Evolutionary conservation across 345 rosid species (phyloP).

Genomic region (Hevea brasiliensis): DNA sequence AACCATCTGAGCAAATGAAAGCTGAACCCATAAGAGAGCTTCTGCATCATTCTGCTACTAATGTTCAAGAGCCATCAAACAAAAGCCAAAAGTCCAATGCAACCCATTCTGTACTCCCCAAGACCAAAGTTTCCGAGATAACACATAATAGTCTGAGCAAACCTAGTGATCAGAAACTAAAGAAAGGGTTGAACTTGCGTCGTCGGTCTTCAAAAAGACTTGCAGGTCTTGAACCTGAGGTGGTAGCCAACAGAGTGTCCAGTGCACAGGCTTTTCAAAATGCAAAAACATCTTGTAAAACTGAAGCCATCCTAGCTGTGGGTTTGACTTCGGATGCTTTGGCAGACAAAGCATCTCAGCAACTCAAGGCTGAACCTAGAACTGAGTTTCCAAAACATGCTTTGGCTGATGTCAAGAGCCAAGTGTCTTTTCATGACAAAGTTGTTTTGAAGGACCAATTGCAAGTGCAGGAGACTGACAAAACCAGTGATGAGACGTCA

Average conservation of each 20-base stretch:
- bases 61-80: background rate
- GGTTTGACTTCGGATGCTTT: background rate
- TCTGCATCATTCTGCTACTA: background rate
- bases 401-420: constrained; percentile 1
- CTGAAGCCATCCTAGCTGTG: background rate
- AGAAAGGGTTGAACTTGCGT: background rate
- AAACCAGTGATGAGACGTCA: constrained; percentile 20
- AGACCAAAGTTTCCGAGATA: constrained; percentile 21
- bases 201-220: background rate
- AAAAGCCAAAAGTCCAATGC: background rate
- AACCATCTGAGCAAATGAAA: background rate
- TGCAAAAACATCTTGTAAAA: background rate
- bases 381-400: background rate
- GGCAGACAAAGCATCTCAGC: no score
- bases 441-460: constrained; percentile 20
- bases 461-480: constrained; percentile 8
- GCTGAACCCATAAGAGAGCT: background rate
- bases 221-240: background rate
- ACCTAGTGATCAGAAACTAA: background rate
- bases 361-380: constrained; percentile 11
- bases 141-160: background rate
- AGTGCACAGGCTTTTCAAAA: constrained; percentile 1
- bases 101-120: background rate
- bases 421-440: constrained; percentile 17
- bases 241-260: background rate